A percentile compares a stretch with the other conserved stretches of the same genome.
phyloP scores from a whole-genome alignment of 164 flowering plant species.

The Stephania japonica region DNA sequence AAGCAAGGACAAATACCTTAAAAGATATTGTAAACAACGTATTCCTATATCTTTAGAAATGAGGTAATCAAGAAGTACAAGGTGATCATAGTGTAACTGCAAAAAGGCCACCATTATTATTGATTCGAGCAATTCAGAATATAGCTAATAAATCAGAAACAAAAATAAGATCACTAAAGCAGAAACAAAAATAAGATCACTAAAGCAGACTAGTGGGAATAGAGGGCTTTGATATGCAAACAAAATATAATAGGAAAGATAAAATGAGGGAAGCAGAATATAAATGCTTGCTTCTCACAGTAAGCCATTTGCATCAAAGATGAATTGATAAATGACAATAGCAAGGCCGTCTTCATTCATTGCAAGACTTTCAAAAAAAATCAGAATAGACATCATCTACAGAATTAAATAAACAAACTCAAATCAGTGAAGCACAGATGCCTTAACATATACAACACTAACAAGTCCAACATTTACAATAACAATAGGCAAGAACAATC shows the following conservation, averaged over 20 bases:
- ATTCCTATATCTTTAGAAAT: constrained; percentile 82
- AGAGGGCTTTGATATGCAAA: not conserved
- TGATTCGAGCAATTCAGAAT: not conserved
- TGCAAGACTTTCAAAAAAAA: not conserved
- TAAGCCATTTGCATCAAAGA: not conserved
- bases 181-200: not conserved
- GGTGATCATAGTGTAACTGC: constrained; percentile 90
- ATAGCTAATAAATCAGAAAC: not conserved
- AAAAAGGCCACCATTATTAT: constrained; percentile 9
- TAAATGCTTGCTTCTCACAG: not conserved
- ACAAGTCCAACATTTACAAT: not conserved
- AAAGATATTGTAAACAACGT: constrained; percentile 64
- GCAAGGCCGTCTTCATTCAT: not conserved
- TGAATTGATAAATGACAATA: not conserved
- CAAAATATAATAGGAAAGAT: not conserved
- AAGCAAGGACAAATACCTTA: constrained; percentile 40
- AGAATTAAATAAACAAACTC: too few species aligned
- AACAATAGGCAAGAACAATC: not conserved
- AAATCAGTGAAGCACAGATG: too few species aligned
- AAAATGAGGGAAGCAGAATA: not conserved
- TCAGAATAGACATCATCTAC: too few species aligned
- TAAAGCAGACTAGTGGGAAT: not conserved
- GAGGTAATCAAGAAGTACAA: constrained; percentile 91
- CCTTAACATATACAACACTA: too few species aligned
- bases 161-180: not conserved